phyloP scores from a whole-genome alignment of 2,329 filamentous ascomycete genomes.

The Hypoxylon sp. region DNA sequence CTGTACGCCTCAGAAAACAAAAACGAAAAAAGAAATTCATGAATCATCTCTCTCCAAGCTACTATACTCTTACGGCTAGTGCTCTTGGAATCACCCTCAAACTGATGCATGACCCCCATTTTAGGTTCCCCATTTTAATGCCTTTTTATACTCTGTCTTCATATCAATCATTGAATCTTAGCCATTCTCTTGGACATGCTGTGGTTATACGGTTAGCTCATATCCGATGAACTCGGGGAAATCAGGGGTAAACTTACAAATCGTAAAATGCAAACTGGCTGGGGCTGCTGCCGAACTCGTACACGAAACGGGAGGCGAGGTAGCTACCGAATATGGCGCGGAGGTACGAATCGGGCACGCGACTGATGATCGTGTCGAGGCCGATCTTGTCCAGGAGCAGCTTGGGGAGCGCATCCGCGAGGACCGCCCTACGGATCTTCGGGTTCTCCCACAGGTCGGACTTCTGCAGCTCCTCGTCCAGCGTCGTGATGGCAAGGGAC shows the following conservation, averaged over 20 bases:
- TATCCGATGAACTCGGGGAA: neutral
- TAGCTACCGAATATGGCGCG: constrained; percentile 96
- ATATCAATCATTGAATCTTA: constrained; percentile 53
- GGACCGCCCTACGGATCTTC: constrained; percentile 79
- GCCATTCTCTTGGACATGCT: constrained; percentile 75
- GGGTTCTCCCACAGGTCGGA: constrained; percentile 92
- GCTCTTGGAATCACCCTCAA: constrained; percentile 18
- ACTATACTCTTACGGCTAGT: constrained; percentile 11
- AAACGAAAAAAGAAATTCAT: constrained; percentile 24
- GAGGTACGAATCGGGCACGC: constrained; percentile 92
- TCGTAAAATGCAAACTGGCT: constrained; percentile 99
- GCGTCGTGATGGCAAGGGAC: constrained; percentile 90
- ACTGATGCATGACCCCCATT: neutral
- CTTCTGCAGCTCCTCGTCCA: constrained; percentile 95
- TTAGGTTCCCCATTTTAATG: neutral
- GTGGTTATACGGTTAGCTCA: constrained; percentile 49
- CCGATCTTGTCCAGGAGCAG: constrained; percentile 90
- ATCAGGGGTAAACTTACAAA: constrained; percentile 74
- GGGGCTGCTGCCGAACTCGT: constrained; percentile 90
- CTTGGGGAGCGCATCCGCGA: constrained; percentile 86
- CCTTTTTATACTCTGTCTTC: constrained; percentile 17
- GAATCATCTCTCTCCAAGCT: constrained; percentile 21
- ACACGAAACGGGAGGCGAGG: constrained; percentile 94
- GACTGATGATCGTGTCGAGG: constrained; percentile 84
- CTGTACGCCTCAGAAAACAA: constrained; percentile 18